A percentile compares a stretch with the other conserved stretches of the same genome.
These are phyloP conservation scores for Millerozyma miso DNA, from an alignment of 805 yeast genomes.

Conservation along the genomic window DNA sequence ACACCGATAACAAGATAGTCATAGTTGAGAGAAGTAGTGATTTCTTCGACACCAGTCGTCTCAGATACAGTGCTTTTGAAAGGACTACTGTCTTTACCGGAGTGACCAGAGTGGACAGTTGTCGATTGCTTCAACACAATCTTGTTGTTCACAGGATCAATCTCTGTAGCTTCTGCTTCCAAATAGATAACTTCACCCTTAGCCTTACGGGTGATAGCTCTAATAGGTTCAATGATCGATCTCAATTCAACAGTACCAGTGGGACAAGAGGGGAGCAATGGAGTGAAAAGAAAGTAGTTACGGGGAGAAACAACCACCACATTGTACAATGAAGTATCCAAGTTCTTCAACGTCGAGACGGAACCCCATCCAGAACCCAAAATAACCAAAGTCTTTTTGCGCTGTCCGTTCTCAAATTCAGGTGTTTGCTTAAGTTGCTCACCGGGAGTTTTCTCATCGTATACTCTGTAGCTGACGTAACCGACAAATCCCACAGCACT, in stretches of 20 bases:
- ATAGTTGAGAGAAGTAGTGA: constrained; percentile 49
- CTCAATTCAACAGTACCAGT: constrained; percentile 88
- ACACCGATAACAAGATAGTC: constrained; percentile 90
- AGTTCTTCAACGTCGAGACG: constrained; percentile 73
- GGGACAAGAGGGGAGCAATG: constrained; percentile 91
- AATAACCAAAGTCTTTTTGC: constrained; percentile 71
- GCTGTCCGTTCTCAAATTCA: constrained; percentile 50
- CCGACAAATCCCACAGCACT: constrained; percentile 56
- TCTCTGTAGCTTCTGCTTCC: constrained; percentile 86
- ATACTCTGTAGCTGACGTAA: constrained; percentile 47
- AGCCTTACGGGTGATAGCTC: constrained; percentile 76
- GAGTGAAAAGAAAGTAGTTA: constrained; percentile 93
- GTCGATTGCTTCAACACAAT: constrained; percentile 61
- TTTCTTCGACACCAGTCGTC: constrained; percentile 40
- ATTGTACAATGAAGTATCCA: constrained; percentile 84
- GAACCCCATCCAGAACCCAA: constrained; percentile 96
- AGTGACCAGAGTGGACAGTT: constrained; percentile 52
- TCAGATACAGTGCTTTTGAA: constrained; percentile 36
- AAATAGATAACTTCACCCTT: constrained; percentile 75
- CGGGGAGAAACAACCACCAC: constrained; percentile 90
- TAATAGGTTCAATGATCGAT: constrained; percentile 91
- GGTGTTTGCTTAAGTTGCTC: constrained; percentile 60
- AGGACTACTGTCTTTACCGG: constrained; percentile 46
- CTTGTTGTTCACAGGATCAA: constrained; percentile 68
- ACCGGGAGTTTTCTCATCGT: constrained; percentile 58